Percentiles rank a stretch among this genome's conserved stretches.
Conservation (phyloP, 2,329 filamentous ascomycete species). For the Pochonia chlamydosporia region DNA sequence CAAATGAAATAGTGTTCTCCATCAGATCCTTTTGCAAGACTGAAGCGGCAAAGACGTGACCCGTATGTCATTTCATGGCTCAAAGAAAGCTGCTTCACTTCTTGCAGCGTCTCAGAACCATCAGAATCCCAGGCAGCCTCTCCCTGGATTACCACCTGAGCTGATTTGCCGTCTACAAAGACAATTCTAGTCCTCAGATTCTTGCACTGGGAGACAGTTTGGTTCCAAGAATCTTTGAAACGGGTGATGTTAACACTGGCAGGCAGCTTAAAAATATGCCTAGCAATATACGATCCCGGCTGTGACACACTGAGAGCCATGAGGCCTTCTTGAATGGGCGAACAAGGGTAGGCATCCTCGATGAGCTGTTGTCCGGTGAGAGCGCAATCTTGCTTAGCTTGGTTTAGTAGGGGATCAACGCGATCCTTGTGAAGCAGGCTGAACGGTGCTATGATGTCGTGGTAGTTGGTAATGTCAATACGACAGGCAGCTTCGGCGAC, state of each 20-base stretch:
- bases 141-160: no score
- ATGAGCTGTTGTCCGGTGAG: no score
- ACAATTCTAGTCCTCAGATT: not conserved
- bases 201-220: not conserved
- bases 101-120: no score
- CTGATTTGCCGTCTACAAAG: no score
- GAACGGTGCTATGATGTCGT: no score
- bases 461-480: no score
- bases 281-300: not conserved
- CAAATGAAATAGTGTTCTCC: not conserved
- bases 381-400: no score
- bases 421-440: no score
- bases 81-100: no score
- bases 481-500: no score
- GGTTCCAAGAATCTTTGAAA: not conserved
- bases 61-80: not conserved
- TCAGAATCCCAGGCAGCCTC: not conserved
- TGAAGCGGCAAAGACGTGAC: not conserved
- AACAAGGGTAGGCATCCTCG: not conserved
- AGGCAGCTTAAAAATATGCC: not conserved
- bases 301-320: not conserved
- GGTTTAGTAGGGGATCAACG: no score
- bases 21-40: not conserved
- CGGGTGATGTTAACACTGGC: not conserved
- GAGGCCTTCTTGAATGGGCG: not conserved